Conservation (phyloP, 805 yeast genomes). For the Candida berthetii region DNA sequence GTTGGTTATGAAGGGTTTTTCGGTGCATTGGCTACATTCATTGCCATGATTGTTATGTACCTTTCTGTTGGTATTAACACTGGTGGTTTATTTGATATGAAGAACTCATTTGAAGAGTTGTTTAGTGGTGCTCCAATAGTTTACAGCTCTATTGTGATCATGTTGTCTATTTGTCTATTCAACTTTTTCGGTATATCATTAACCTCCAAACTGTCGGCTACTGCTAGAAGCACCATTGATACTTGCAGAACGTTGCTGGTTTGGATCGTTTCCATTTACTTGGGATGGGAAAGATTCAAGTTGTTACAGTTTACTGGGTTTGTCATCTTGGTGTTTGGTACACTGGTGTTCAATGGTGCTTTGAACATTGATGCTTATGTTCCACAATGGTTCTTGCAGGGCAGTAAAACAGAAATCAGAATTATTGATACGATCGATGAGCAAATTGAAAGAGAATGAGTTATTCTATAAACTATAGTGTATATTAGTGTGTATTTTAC, state of each 20-base stretch:
- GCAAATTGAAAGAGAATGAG: slow-evolving; percentile 31
- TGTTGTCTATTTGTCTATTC: slow-evolving; percentile 68
- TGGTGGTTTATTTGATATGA: slow-evolving; percentile 46
- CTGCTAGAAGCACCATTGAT: slow-evolving; percentile 74
- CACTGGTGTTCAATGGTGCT: slow-evolving; percentile 68
- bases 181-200: slow-evolving; percentile 69
- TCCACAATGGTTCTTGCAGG: slow-evolving; percentile 39
- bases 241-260: slow-evolving; percentile 70
- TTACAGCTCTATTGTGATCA: slow-evolving; percentile 51
- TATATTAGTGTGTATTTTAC: too few species aligned
- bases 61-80: slow-evolving; percentile 30
- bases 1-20: slow-evolving; percentile 74
- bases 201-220: slow-evolving; percentile 62
- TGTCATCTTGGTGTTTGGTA: slow-evolving; percentile 57
- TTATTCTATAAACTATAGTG: too few species aligned
- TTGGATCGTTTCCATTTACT: slow-evolving; percentile 60
- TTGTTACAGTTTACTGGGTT: slow-evolving; percentile 63
- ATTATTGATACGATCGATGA: slow-evolving; percentile 32
- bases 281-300: slow-evolving; percentile 74
- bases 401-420: slow-evolving; percentile 13
- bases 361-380: slow-evolving; percentile 44
- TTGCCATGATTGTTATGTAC: slow-evolving; percentile 39
- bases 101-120: slow-evolving; percentile 43
- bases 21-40: slow-evolving; percentile 43
- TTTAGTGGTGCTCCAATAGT: slow-evolving; percentile 37